These are phyloP conservation scores for Fagopyrum esculentum DNA, from an alignment of 148 eudicot species.

Conservation along the genomic window DNA sequence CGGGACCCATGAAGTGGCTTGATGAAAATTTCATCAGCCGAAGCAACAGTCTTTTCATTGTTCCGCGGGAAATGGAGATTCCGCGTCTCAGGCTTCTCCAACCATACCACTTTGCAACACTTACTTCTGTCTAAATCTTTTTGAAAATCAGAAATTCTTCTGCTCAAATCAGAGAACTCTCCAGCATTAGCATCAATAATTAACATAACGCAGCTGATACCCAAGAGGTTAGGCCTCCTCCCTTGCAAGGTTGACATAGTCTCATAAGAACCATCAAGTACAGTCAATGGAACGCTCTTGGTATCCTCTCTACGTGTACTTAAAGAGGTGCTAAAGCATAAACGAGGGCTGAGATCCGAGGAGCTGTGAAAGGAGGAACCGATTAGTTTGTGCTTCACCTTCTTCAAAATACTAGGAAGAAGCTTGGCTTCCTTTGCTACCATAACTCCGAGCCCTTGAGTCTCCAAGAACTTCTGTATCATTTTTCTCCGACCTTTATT, in stretches of 20 bases:
- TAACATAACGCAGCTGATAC: conserved; percentile 30
- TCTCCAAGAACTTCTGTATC: conserved; percentile 42
- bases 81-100: conserved; percentile 39
- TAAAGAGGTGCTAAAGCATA: neutral
- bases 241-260: neutral
- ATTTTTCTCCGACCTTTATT: conserved; percentile 44
- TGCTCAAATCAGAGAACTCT: conserved; percentile 39
- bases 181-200: conserved; percentile 58
- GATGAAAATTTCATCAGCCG: conserved; percentile 30
- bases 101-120: conserved; percentile 60
- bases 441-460: conserved; percentile 38
- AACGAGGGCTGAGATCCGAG: neutral
- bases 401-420: conserved; percentile 21
- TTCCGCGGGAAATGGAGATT: conserved; percentile 34
- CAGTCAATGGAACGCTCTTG: conserved; percentile 13
- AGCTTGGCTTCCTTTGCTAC: conserved; percentile 31
- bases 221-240: conserved; percentile 10
- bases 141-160: conserved; percentile 55
- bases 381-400: conserved; percentile 3
- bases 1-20: conserved; percentile 82
- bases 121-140: conserved; percentile 26
- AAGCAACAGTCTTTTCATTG: conserved; percentile 17
- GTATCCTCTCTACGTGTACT: conserved; percentile 9
- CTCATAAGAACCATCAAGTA: neutral
- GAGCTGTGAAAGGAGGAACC: conserved; percentile 6